Evolutionary conservation across 2,329 filamentous ascomycete species (phyloP), one percentile per base, ranked within the genome.

Genomic region (Ascocoryne sarcoides): DNA sequence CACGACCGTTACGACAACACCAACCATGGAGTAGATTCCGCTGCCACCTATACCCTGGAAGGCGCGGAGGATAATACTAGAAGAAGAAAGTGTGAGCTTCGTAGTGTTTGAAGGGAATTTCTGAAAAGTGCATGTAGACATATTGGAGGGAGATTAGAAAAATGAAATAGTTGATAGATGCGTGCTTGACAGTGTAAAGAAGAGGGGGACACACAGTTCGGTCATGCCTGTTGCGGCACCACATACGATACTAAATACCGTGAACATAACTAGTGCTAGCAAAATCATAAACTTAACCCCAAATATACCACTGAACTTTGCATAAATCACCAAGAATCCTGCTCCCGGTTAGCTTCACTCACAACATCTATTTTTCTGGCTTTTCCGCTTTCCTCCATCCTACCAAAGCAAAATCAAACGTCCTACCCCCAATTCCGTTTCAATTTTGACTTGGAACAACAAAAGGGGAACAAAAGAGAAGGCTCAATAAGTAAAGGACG

Each of bases 1-100:
- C 9, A 74, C 54, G 36, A 73, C 70, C 15, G 63, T 66, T 3
- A 71, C 57, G 14, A 75, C 61, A 38, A 72, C 65, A 20, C 67
- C 64, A 2, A 63, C 58, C 7, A 74, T 56, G 23, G 67, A 51
- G 39, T 62, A 64, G 44, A 68, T 62, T 0, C 69, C 70, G 3
- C 65, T 67, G 1, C 59, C 64, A 0, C 69, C 70, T 2, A 71
- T 52, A 0, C 77, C 76, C 47, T 52, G 49, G 15, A 50, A 40
- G 3, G 45, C 47, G 15, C 47, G 40, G 14, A 48, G 36, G 14
- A 45, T 26, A 10, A 50, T 48, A n/a, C 42, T 48, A 5, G 3
- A 18, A 28, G n/a, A n/a, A n/a, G n/a, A n/a, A n/a, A n/a, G n/a
- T n/a, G n/a, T 9, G 10, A 23, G n/a, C n/a, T n/a, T n/a, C n/a